Conservation (phyloP, 1,139 yeast species). For the Yamadazyma blattariae region DNA sequence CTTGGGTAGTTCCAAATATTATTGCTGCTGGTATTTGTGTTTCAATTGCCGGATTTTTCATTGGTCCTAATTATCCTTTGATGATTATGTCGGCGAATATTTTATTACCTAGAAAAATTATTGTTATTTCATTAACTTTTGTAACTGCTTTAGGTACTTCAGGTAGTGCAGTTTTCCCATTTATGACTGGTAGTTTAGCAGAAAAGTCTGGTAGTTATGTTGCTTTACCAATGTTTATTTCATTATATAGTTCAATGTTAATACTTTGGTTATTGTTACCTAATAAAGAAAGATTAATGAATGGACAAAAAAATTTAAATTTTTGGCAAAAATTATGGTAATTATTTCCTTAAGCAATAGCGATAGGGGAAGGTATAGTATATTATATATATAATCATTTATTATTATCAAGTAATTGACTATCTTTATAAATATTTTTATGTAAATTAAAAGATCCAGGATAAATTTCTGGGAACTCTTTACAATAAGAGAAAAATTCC, state of each 20-base stretch:
- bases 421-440: conserved; percentile 1
- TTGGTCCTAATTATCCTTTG: conserved; percentile 57
- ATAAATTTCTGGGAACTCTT: conserved; percentile 32
- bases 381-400: too few relatives aligned
- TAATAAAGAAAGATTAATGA: conserved; percentile 22
- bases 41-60: conserved; percentile 45
- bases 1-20: conserved; percentile 46
- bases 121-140: conserved; percentile 50
- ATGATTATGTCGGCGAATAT: conserved; percentile 41
- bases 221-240: conserved; percentile 50
- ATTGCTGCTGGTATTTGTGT: conserved; percentile 45
- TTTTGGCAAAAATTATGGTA: conserved; percentile 24
- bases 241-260: conserved; percentile 35
- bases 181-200: conserved; percentile 52
- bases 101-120: conserved; percentile 54
- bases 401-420: not conserved
- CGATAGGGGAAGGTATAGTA: too few relatives aligned
- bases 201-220: conserved; percentile 51
- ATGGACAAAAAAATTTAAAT: conserved; percentile 8
- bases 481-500: conserved; percentile 32
- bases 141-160: conserved; percentile 60
- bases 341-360: too few relatives aligned
- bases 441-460: conserved; percentile 26
- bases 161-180: conserved; percentile 61
- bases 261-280: conserved; percentile 48